Percentiles rank a stretch among this genome's conserved stretches.
Evolutionary conservation across 805 yeast genomes (phyloP).

Genomic region (Teunomyces cretensis): DNA sequence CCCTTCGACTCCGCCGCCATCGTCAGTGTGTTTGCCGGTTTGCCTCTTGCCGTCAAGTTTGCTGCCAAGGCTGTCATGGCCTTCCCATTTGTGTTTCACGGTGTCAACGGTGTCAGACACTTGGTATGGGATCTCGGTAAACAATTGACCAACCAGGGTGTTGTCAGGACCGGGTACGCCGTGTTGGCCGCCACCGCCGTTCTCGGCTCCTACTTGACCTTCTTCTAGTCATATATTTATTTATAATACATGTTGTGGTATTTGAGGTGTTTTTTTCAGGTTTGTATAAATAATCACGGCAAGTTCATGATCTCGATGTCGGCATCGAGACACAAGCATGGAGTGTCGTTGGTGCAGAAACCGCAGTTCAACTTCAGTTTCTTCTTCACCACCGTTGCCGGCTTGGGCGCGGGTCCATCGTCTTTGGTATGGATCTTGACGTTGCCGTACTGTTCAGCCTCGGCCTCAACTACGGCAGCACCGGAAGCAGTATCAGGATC

Average conservation of each 20-base stretch:
- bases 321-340: slow-evolving; percentile 43
- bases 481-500: background rate
- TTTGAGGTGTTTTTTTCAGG: too few species aligned
- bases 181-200: slow-evolving; percentile 67
- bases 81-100: slow-evolving; percentile 85
- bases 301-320: slow-evolving; percentile 19
- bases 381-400: slow-evolving; percentile 12
- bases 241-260: background rate
- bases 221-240: slow-evolving; percentile 26
- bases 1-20: slow-evolving; percentile 60
- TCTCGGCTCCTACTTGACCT: slow-evolving; percentile 58
- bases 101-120: slow-evolving; percentile 88
- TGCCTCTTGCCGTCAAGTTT: slow-evolving; percentile 64
- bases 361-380: slow-evolving; percentile 29
- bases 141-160: slow-evolving; percentile 80
- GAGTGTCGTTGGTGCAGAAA: slow-evolving; percentile 38
- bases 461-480: slow-evolving; percentile 1
- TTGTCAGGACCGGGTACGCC: slow-evolving; percentile 86
- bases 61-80: slow-evolving; percentile 69
- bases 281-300: background rate
- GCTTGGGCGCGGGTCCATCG: background rate
- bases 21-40: slow-evolving; percentile 55
- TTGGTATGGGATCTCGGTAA: slow-evolving; percentile 88
- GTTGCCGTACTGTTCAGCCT: slow-evolving; percentile 11
- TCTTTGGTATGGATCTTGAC: slow-evolving; percentile 11